Conservation (phyloP, 2,329 filamentous ascomycete genomes). For the Trichoderma guizhouense region DNA sequence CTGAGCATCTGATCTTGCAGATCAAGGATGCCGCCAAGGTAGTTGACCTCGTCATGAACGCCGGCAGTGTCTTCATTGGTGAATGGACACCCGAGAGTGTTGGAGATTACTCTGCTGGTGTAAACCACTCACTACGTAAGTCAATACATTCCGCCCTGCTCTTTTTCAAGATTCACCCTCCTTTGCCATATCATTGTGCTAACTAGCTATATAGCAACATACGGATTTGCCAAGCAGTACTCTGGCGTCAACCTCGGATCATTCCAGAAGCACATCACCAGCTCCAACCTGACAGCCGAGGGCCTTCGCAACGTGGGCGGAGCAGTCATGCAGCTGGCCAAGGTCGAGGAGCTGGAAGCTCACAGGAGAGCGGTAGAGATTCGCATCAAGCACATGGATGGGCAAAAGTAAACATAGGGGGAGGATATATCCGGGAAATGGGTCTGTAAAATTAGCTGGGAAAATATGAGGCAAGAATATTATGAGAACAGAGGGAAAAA, state of each 20-base stretch:
- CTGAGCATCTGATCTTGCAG: constrained; percentile 94
- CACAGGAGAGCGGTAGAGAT: constrained; percentile 89
- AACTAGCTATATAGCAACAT: constrained; percentile 65
- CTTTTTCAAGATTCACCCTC: background rate
- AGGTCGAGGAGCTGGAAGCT: constrained; percentile 91
- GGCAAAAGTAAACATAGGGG: constrained; percentile 24
- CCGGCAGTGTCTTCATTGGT: constrained; percentile 93
- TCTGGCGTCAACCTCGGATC: constrained; percentile 94
- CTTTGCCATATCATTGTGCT: background rate
- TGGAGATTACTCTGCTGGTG: constrained; percentile 94
- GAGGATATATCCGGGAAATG: background rate
- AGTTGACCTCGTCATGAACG: constrained; percentile 81
- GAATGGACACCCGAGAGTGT: constrained; percentile 97
- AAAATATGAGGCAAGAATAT: background rate
- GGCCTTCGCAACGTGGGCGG: constrained; percentile 80
- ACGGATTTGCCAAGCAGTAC: constrained; percentile 97
- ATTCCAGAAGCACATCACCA: constrained; percentile 97
- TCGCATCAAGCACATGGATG: constrained; percentile 55
- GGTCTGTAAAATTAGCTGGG: background rate
- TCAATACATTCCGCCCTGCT: constrained; percentile 28
- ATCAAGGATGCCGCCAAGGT: constrained; percentile 70
- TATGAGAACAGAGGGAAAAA: background rate
- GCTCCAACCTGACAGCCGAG: constrained; percentile 80
- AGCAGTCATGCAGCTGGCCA: constrained; percentile 92
- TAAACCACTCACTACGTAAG: constrained; percentile 96